A percentile compares a stretch with the other conserved stretches of the same genome.
Evolutionary conservation across 169 alveolate species (phyloP).

Genomic region (Theileria sp.): DNA sequence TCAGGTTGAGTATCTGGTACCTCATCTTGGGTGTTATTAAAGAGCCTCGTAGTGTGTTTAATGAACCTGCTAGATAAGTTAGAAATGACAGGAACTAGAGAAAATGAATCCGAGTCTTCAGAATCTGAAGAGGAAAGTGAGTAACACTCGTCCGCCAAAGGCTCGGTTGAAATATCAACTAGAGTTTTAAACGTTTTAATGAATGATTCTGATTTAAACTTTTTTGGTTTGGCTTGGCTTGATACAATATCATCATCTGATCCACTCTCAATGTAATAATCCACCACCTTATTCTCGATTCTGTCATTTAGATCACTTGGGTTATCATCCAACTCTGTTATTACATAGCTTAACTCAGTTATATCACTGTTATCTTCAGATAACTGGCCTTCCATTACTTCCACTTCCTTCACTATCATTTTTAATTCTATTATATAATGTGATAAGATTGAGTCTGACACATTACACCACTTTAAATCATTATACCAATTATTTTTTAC

Average conservation of each 20-base stretch:
- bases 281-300: not conserved
- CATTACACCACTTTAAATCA: not conserved
- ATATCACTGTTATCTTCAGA: not conserved
- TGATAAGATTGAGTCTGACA: not conserved
- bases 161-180: slow-evolving; percentile 23
- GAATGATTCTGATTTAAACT: slow-evolving; percentile 19
- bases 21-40: not conserved
- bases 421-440: not conserved
- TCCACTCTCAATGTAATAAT: not conserved
- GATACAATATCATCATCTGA: not conserved
- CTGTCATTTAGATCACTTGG: not conserved
- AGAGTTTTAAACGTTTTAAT: slow-evolving; percentile 24
- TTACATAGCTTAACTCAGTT: not conserved
- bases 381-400: not conserved
- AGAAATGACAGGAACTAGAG: slow-evolving; percentile 3
- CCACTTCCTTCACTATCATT: not conserved
- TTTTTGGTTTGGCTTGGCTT: not conserved
- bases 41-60: slow-evolving; percentile 4
- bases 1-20: not conserved
- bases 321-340: not conserved
- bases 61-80: slow-evolving; percentile 16
- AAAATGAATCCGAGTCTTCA: slow-evolving; percentile 3
- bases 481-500: too few relatives aligned
- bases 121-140: slow-evolving; percentile 16
- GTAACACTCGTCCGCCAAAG: slow-evolving; percentile 3